Evolutionary conservation across 1,284 basidiomycete species (phyloP), one percentile per base, ranked within the genome.

Genomic region (Entoloma clypeatum): DNA sequence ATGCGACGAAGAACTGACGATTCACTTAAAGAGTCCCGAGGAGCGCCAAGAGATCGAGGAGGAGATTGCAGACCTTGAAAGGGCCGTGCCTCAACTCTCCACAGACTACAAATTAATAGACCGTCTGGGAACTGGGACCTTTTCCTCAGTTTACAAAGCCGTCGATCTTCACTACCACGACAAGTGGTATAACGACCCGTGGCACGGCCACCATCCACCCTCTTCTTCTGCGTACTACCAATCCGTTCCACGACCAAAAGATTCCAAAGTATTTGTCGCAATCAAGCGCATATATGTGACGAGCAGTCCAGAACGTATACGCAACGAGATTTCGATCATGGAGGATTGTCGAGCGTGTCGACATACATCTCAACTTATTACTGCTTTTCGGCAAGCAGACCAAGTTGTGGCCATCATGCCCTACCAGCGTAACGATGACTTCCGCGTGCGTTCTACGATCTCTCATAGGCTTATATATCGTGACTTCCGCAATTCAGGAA

Each of bases 101-200:
- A 62, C 70, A n/a, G 71, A 87, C 51, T 99, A 96, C 71, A 75
- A 74, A 44, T 72, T 98, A 17, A 66, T 98, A 18, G 95, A 98
- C 66, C 78, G 93, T 5, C 76, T 99, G 0, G 95, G 95, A 10
- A 97, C 95, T 48, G 92, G 95, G 17, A 99, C 95, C 2, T 99
- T 99, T 65, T 98, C 95, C 0, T 94, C 93, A 7, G 95, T 99
- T 7, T 99, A 98, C 75, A 97, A 99, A 57, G 95, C 94, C 0
- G 67, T 94, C 51, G 95, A 99, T 63, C 58, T 86, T 25, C 68
- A 77, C 44, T 81, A 86, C 58, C 78, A 88, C 54, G 62, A 72
- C 29, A 82, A 81, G 44, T 94, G 85, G 77, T 75, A 92, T 64
- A 97, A 98, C 61, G 56, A 66, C 7, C 71, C 78, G 13, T 97